A percentile compares a stretch with the other conserved stretches of the same genome.
Conservation (phyloP, 176 grass and related monocot genomes). For the Metroxylon sagu region DNA sequence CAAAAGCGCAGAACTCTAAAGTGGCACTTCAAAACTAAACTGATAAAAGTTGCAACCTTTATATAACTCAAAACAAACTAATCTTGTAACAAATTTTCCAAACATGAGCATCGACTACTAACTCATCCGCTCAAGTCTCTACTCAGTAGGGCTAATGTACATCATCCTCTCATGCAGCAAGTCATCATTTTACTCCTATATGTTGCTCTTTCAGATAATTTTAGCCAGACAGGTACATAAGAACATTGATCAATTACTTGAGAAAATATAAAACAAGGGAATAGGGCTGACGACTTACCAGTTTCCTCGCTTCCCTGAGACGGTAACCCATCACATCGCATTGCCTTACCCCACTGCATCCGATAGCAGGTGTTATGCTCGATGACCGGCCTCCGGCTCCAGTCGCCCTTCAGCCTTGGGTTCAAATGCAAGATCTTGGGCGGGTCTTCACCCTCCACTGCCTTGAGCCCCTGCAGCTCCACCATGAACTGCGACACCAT, state of each 20-base stretch:
- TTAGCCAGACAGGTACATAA: no score
- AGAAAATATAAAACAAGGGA: background rate
- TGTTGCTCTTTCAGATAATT: no score
- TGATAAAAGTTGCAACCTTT: no score
- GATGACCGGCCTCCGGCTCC: constrained; percentile 62
- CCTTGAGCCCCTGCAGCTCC: constrained; percentile 60
- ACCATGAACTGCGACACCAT: constrained; percentile 89
- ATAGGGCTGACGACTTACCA: constrained; percentile 21
- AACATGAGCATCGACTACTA: no score
- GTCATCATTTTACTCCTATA: no score
- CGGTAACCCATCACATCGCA: constrained; percentile 57
- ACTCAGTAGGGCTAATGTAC: no score
- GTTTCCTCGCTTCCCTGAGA: constrained; percentile 38
- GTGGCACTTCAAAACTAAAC: no score
- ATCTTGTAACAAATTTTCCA: no score
- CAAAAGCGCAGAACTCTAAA: no score
- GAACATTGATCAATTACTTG: background rate
- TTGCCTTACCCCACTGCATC: constrained; percentile 87
- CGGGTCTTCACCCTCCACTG: constrained; percentile 64
- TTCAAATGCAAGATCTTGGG: constrained; percentile 93
- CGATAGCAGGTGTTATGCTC: constrained; percentile 90
- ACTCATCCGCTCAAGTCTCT: no score
- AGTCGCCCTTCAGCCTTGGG: constrained; percentile 71
- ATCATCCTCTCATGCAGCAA: no score
- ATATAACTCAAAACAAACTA: no score